Base-by-base conservation (phyloP, 164 flowering plant genomes). In the Sextonia rubra region DNA sequence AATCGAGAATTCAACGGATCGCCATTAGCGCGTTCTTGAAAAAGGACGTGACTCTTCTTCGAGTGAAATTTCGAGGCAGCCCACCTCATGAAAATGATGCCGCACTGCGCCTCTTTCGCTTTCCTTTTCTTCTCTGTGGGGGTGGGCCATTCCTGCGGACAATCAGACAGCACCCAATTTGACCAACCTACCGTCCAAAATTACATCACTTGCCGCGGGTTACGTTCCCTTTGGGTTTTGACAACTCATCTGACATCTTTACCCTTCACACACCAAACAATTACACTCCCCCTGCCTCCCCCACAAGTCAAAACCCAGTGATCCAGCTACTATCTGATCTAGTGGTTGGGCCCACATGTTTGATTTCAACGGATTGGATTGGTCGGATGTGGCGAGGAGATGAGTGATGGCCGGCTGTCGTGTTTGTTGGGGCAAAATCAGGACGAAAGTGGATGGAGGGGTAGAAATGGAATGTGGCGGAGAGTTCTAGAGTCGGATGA, bases 31-130 rank as follows among this genome's bases (percentile, higher is more conserved):
- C 78, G 78, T 71, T 75, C 60, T n/a, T 9, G 18, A 44, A 37
- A 37, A 20, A 32, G 25, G 18, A 48, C 18, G n/a, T 67, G 18
- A 29, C 15, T 61, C 63, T 20, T 75, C 71, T 71, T 60, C 63
- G 37, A 64, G 20, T 26, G 80, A 74, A 78, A 47, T 71, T 74
- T 74, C 77, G 68, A 22, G 47, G 75, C 69, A 66, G 26, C 49
- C 26, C 15, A n/a, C 25, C 26, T 7, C 30, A 12, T 69, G 79
- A 72, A 6, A 73, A 74, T 66, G 76, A 77, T 55, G 26, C 24
- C 68, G 44, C 24, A 22, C 4, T 61, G 58, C 58, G 58, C 14
- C n/a, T 52, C 18, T 37, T 37, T 0, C 44, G 44, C 12, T 64
- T 27, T 64, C 64, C 25, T 61, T 18, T 25, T 18, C 67, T 29